Base-by-base conservation (phyloP, 2,329 filamentous ascomycete genomes). In the Diaporthe amygdali region DNA sequence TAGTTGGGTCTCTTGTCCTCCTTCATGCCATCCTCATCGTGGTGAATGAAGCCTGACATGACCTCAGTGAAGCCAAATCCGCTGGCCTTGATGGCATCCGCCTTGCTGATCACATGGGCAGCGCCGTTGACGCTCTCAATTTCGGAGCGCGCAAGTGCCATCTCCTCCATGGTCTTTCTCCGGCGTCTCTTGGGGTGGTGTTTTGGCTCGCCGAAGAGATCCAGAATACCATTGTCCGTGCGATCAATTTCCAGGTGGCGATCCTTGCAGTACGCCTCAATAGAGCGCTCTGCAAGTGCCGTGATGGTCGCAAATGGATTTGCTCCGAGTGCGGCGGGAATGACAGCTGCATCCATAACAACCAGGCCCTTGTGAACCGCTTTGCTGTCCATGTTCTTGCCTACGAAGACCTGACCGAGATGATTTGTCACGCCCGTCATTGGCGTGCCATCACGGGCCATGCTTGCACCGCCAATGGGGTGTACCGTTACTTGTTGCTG, bases 241-340 rank as follows among this genome's bases (percentile, higher is more conserved):
- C 80, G 78, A 70, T 85, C 83, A 66, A 91, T 86, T 7, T 70
- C 72, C 14, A 90, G 81, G 0, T 76, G 75, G 8, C 82, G 76
- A 10, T 81, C 79, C 66, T 80, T 74, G 2, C 85, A 83, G 64
- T 87, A 87, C 7, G 84, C 77, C 66, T 89, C 86, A 8, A 92
- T 85, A 0, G 88, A 88, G 12, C 91, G 84, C 79, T 93, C 91
- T 0, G 91, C 90, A 25, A 94, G 84, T 3, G 91, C 91, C 0
- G 90, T 87, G 74, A 93, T 93, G 1, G 91, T 93, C 1, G 91
- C 91, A 66, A 92, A 86, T 0, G 91, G 91, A 75, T 93, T 93
- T 3, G 90, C 89, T 17, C 72, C 87, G 2, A 93, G 82, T 0
- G 91, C 87, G 9, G 87, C 86, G 0, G 91, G 91, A 20, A 93